Conservation (phyloP, 2,329 filamentous ascomycete species). For the Aspergillus chevalieri region DNA sequence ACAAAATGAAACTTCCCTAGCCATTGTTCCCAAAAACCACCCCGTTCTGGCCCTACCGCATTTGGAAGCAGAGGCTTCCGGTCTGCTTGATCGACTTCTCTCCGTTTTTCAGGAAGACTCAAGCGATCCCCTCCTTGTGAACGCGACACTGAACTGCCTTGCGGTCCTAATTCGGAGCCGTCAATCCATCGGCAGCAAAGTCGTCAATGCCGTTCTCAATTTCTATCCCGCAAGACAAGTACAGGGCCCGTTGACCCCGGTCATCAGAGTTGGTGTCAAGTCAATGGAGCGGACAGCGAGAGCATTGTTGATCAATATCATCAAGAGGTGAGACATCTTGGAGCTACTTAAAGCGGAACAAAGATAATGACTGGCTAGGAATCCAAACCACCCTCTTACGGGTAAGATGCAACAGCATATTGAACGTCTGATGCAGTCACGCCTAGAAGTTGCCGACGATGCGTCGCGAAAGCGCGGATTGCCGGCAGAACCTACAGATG, state of each 20-base stretch:
- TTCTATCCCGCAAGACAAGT: slow-evolving; percentile 88
- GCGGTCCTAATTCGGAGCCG: slow-evolving; percentile 76
- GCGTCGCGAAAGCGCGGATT: slow-evolving; percentile 67
- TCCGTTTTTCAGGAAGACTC: slow-evolving; percentile 77
- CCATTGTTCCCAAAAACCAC: slow-evolving; percentile 78
- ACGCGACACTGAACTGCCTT: slow-evolving; percentile 84
- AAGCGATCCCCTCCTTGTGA: slow-evolving; percentile 81
- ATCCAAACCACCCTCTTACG: slow-evolving; percentile 69
- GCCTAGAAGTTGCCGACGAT: slow-evolving; percentile 74
- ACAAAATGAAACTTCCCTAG: slow-evolving; percentile 76
- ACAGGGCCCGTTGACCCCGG: slow-evolving; percentile 68
- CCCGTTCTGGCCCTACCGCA: slow-evolving; percentile 69
- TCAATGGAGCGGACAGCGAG: slow-evolving; percentile 94
- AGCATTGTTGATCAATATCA: slow-evolving; percentile 73
- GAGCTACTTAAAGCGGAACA: not conserved
- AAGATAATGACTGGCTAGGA: slow-evolving; percentile 47
- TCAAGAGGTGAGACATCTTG: slow-evolving; percentile 57
- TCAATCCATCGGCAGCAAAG: slow-evolving; percentile 74
- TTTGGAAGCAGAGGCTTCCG: slow-evolving; percentile 87
- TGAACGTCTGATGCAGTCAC: slow-evolving; percentile 71
- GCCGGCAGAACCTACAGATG: slow-evolving; percentile 64
- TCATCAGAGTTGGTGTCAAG: slow-evolving; percentile 72
- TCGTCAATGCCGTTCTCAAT: slow-evolving; percentile 74
- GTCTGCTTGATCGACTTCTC: slow-evolving; percentile 81
- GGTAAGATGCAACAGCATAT: slow-evolving; percentile 80